Base-by-base conservation (phyloP, 192 early-diverging fungal genomes). In the Backusella tuberculispora region DNA sequence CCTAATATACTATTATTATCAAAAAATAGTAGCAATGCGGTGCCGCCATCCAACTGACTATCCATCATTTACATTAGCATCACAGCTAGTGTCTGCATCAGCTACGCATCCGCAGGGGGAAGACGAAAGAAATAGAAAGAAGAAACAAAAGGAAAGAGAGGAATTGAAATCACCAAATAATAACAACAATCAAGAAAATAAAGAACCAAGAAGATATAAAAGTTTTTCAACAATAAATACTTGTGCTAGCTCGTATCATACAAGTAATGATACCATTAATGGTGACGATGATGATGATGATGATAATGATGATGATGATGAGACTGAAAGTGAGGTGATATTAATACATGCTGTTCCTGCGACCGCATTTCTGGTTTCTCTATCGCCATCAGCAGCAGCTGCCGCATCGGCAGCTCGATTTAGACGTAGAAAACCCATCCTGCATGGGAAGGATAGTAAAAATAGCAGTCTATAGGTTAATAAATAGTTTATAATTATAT, bases 351-450 rank as follows among this genome's bases (percentile, higher is more conserved):
- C 53, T 60, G 53, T 60, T 3, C 53, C 45, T 71, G 45, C 48
- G 53, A 71, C 69, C 45, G 69, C 69, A n/a, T 71, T 53, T 50
- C 46, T 71, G 17, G 69, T 71, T 48, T 50, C 69, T 15, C 12
- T 71, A 34, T 71, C 69, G 1, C 69, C 69, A 9, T 38, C 37
- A 6, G 43, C 69, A 5, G 69, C 69, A 26, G 69, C 69, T 19
- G 69, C 69, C 4, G 69, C 69, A 37, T 50, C 69, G 12, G 69
- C 29, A 0, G 69, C 69, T 5, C 15, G 47, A 50, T 34, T 9
- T 37, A 71, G 69, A 37, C 43, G 69, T 10, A 19, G 53, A 24
- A 60, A 19, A 24, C 53, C 21, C 26, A 12, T 60, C 24, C 8
- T 24, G 8, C 53, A 26, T 26, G 10, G 2, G 10, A 60, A 60